These are phyloP conservation scores for Beauveria caledonica DNA, from an alignment of 2,329 filamentous ascomycete species.

Conservation along the genomic window DNA sequence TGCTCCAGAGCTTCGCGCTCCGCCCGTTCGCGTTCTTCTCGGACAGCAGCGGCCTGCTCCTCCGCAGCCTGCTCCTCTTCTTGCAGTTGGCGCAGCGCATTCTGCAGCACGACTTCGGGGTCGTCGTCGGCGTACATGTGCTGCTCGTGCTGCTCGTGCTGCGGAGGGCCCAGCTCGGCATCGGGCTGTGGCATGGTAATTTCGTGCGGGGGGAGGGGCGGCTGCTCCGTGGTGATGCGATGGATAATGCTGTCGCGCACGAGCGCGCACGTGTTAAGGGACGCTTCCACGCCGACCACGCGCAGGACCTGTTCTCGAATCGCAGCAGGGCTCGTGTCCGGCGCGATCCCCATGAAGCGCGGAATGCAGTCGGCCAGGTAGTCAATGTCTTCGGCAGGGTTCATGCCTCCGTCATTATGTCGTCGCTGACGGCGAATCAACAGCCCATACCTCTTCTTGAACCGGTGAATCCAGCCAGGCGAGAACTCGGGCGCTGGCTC, in stretches of 20 bases:
- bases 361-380: conserved; percentile 55
- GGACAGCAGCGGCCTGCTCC: conserved; percentile 45
- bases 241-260: conserved; percentile 51
- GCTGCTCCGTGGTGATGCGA: conserved; percentile 16
- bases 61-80: conserved; percentile 52
- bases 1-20: conserved; percentile 29
- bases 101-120: conserved; percentile 50
- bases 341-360: conserved; percentile 48
- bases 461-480: conserved; percentile 56
- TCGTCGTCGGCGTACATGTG: conserved; percentile 43
- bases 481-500: conserved; percentile 54
- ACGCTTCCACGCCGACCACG: conserved; percentile 46
- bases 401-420: conserved; percentile 37
- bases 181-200: neutral
- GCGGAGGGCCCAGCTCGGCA: conserved; percentile 16
- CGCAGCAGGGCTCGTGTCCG: conserved; percentile 51
- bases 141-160: conserved; percentile 16
- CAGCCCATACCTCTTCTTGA: conserved; percentile 55
- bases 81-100: conserved; percentile 50
- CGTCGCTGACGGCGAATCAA: conserved; percentile 49
- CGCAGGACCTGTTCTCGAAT: conserved; percentile 51
- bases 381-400: conserved; percentile 46
- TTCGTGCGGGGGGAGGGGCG: neutral
- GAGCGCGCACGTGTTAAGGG: conserved; percentile 44
- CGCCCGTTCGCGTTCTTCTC: conserved; percentile 43